Evolutionary conservation across 1,284 basidiomycete species (phyloP), one percentile per base, ranked within the genome.

Genomic region (Puccinia triticina): DNA sequence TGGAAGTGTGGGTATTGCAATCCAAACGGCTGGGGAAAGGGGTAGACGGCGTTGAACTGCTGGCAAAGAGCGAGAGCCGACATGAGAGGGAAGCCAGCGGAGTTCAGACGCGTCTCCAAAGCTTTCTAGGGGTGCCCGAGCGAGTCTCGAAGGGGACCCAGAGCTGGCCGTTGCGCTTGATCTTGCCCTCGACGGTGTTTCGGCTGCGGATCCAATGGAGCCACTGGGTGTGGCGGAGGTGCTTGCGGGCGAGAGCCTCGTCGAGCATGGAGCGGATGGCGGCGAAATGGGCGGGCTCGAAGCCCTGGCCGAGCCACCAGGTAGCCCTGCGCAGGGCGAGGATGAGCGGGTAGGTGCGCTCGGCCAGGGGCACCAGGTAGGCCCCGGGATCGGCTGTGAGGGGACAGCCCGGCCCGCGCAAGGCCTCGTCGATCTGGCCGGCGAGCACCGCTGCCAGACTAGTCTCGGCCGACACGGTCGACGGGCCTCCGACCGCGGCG

Each of bases 281-380:
- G 2, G 69, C 50, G 37, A 81, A 67, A 43, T 81, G 79, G 16
- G 40, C 43, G 18, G 32, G 10, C 37, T 81, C 71, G 48, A 48
- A 81, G 29, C 79, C 79, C 32, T 81, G 79, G 11, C 79, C 79
- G n/a, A 81, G 53, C 79, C 79, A 81, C 79, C 79, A 81, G 29
- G 71, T 74, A 7, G 79, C 71, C 16, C 79, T 37, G 23, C 79
- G 48, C 14, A 74, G 61, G 29, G 71, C 37, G 8, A 81, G 71
- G n/a, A 81, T 57, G 16, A 81, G 23, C 26, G 79, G 71, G 40
- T 74, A 81, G 0, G 79, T 37, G 7, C 23, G 18, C 71, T 81
- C 79, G 12, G 34, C 66, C 46, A 81, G 72, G n/a, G 79, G 79
- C 16, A 81, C 11, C 26, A 81, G n/a, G 67, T 57, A 80, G 37